Conservation (phyloP, 768 basidiomycete species). For the Suillus alpinus region DNA sequence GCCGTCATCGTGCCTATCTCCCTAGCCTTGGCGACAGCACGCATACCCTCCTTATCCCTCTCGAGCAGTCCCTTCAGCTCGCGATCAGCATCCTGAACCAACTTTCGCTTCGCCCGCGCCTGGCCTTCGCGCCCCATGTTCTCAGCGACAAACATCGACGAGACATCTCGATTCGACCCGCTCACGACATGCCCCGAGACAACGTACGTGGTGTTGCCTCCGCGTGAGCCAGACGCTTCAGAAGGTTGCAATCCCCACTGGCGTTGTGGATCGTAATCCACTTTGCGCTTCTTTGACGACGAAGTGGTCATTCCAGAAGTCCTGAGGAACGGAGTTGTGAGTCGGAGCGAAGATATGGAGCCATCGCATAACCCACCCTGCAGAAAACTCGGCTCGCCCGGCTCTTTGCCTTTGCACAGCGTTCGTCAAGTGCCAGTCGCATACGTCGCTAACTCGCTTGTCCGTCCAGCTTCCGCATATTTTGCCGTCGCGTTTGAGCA, state of each 20-base stretch:
- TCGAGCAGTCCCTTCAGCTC: constrained; percentile 58
- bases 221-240: constrained; percentile 27
- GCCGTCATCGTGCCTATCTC: constrained; percentile 37
- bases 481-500: constrained; percentile 74
- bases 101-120: constrained; percentile 65
- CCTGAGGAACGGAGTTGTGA: constrained; percentile 33
- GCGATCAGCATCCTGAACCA: constrained; percentile 58
- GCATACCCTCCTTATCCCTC: constrained; percentile 68
- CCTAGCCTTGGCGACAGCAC: constrained; percentile 57
- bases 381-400: constrained; percentile 81
- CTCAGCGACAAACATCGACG: constrained; percentile 58
- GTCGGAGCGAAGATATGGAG: neutral
- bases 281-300: constrained; percentile 46
- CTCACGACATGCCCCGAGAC: constrained; percentile 76
- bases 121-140: constrained; percentile 78
- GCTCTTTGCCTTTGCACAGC: constrained; percentile 76
- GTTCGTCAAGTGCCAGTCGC: constrained; percentile 87
- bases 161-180: constrained; percentile 32
- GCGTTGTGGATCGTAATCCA: constrained; percentile 62
- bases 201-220: constrained; percentile 65
- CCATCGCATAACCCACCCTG: constrained; percentile 52
- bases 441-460: constrained; percentile 79
- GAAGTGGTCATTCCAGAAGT: constrained; percentile 67
- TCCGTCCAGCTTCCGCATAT: constrained; percentile 89
- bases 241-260: constrained; percentile 75